A percentile compares a stretch with the other conserved stretches of the same genome.
Evolutionary conservation across 768 basidiomycete genomes (phyloP).

Genomic region (Saitozyma sp.): DNA sequence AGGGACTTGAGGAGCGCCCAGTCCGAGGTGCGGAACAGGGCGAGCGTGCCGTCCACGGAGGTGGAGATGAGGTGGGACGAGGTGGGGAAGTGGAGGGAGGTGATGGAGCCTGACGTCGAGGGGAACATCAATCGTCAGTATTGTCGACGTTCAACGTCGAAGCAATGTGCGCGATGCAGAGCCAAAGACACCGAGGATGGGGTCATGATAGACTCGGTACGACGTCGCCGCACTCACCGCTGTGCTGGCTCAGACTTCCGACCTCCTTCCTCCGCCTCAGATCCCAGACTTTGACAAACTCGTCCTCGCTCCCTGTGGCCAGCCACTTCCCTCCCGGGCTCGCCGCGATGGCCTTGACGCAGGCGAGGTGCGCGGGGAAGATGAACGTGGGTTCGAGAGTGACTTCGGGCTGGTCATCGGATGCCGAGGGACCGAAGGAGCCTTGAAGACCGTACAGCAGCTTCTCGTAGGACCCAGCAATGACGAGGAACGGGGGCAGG

Average conservation of each 20-base stretch:
- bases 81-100: slow-evolving; percentile 79
- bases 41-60: slow-evolving; percentile 87
- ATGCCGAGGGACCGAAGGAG: slow-evolving; percentile 50
- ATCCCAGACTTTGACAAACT: slow-evolving; percentile 97
- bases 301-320: slow-evolving; percentile 92
- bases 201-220: not conserved
- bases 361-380: slow-evolving; percentile 94
- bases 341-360: slow-evolving; percentile 84
- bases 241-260: slow-evolving; percentile 90
- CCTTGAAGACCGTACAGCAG: slow-evolving; percentile 87
- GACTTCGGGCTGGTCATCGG: slow-evolving; percentile 43
- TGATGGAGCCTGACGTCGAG: slow-evolving; percentile 73
- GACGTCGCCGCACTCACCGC: slow-evolving; percentile 61
- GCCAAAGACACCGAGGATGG: not conserved
- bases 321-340: slow-evolving; percentile 96
- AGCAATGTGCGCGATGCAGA: no score
- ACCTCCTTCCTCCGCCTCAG: slow-evolving; percentile 85
- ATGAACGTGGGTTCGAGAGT: slow-evolving; percentile 72
- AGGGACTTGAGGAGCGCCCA: slow-evolving; percentile 85
- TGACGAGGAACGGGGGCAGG: slow-evolving; percentile 68
- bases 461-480: slow-evolving; percentile 95
- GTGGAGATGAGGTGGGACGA: slow-evolving; percentile 86
- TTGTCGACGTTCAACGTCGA: slow-evolving; percentile 16
- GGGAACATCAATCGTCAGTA: not conserved
- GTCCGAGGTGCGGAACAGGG: slow-evolving; percentile 87